These are phyloP conservation scores for Fusarium illudens DNA, from an alignment of 2,329 filamentous ascomycete species.

Conservation along the genomic window DNA sequence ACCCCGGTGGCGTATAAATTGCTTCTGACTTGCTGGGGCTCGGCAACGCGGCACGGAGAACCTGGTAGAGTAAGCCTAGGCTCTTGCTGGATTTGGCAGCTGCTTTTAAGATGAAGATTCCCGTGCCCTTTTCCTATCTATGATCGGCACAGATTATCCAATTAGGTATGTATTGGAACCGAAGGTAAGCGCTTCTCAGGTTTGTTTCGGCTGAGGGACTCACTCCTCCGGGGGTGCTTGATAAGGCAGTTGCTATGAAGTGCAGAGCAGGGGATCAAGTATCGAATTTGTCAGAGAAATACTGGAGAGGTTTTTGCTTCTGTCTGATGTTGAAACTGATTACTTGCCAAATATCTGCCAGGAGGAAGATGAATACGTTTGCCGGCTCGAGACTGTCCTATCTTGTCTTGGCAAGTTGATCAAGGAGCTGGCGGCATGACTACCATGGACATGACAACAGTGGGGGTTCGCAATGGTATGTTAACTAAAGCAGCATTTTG, in stretches of 20 bases:
- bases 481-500: not conserved
- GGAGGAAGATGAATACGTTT: not conserved
- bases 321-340: not conserved
- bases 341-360: not conserved
- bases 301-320: not conserved
- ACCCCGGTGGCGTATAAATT: not conserved
- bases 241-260: not conserved
- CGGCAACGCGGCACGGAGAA: not conserved
- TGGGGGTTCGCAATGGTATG: not conserved
- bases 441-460: not conserved
- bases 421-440: not conserved
- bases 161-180: not conserved
- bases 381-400: not conserved
- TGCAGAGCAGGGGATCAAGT: not conserved
- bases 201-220: not conserved
- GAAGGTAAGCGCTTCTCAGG: not conserved
- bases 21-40: not conserved
- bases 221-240: not conserved
- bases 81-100: not conserved
- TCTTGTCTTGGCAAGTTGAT: not conserved
- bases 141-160: not conserved
- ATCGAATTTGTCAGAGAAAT: not conserved
- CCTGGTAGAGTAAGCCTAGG: not conserved
- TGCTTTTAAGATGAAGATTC: not conserved
- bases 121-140: not conserved